Evolutionary conservation across 1,284 basidiomycete genomes (phyloP), one percentile per base, ranked within the genome.

Genomic region (Pseudozyma tsukubaensis): DNA sequence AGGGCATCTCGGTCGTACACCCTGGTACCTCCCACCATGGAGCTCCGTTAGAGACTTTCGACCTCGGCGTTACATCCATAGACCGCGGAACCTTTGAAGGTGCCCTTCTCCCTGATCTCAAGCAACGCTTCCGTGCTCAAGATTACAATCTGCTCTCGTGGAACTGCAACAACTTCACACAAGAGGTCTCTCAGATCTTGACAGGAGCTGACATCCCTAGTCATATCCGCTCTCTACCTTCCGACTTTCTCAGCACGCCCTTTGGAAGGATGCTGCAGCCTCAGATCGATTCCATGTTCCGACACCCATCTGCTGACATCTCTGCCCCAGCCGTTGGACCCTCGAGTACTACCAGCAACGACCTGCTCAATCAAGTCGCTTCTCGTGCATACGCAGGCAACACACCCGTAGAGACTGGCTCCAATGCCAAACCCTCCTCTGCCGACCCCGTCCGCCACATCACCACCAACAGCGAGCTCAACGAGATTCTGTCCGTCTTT

Each of bases 201-300:
- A 82, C 77, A 6, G 84, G 83, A 11, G 13, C 55, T 4, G 56
- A 72, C 2, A 83, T 85, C 49, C 85, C 85, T 4, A 58, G 56
- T 7, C 79, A 84, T 45, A 84, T 84, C 18, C 57, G 67, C 10
- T 69, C 56, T 3, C 45, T 72, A 10, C 93, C 94, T 0, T 88
- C 89, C 11, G 93, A 96, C 77, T 95, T 97, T 84, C 88, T 97
- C 21, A 91, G 92, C 0, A 96, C 94, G 0, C 92, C 94, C 0
- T 93, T 97, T 69, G 94, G 94, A 7, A 89, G 89, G n/a, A 89
- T 91, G 3, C 87, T 96, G 42, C 89, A 91, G 1, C 94, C 94
- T 0, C 93, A 91, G 43, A 95, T 97, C 69, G 94, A 96, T 79
- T 55, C 73, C 59, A 77, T 77, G 75, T 77, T 78, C 57, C 56